These are phyloP conservation scores for Pyricularia sp. DNA, from an alignment of 2,329 filamentous ascomycete genomes.

Conservation along the genomic window DNA sequence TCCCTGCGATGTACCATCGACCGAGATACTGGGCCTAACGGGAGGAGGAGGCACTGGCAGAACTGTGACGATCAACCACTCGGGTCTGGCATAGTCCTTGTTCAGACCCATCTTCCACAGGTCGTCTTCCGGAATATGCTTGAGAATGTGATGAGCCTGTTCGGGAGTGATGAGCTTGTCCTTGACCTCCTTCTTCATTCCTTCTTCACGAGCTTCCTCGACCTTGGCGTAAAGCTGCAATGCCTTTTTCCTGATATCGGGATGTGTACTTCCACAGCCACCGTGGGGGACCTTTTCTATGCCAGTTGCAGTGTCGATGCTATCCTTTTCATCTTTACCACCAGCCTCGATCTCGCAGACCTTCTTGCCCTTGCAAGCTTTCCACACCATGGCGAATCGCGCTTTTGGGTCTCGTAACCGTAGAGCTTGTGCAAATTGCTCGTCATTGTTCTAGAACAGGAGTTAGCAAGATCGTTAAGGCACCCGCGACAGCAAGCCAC, in stretches of 20 bases:
- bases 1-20: constrained; percentile 87
- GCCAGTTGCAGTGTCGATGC: constrained; percentile 13
- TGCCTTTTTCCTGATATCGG: constrained; percentile 78
- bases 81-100: constrained; percentile 87
- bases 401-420: constrained; percentile 84
- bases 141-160: constrained; percentile 78
- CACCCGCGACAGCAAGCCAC: neutral
- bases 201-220: constrained; percentile 72
- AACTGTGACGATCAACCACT: constrained; percentile 97
- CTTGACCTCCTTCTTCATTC: constrained; percentile 65
- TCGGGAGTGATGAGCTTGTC: constrained; percentile 67
- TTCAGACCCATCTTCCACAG: constrained; percentile 84
- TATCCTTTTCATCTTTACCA: constrained; percentile 56
- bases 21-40: constrained; percentile 92
- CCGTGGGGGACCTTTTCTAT: constrained; percentile 46
- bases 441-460: constrained; percentile 43
- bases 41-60: constrained; percentile 92
- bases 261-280: constrained; percentile 87
- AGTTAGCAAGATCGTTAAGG: constrained; percentile 2
- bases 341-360: constrained; percentile 70
- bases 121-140: constrained; percentile 72
- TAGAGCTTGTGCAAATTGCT: constrained; percentile 74
- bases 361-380: constrained; percentile 80
- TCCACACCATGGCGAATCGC: constrained; percentile 89
- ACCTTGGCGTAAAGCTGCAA: constrained; percentile 70